These are phyloP conservation scores for Microascus cirrosus DNA, from an alignment of 2,329 filamentous ascomycete genomes.

Conservation along the genomic window DNA sequence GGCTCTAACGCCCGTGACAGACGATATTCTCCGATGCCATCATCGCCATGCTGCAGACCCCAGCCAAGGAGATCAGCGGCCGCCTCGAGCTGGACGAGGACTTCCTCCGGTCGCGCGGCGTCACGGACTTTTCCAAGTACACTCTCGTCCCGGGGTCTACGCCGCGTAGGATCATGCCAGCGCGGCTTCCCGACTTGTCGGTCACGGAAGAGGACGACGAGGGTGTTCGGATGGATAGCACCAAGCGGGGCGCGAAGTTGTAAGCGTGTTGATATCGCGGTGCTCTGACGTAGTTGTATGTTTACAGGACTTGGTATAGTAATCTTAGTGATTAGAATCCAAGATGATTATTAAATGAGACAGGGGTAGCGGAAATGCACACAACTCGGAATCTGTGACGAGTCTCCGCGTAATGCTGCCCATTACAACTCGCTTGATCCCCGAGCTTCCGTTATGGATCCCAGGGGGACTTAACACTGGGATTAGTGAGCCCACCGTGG, in stretches of 20 bases:
- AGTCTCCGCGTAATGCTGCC: too few relatives aligned
- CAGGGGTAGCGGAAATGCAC: too few relatives aligned
- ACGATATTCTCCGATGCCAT: slow-evolving; percentile 72
- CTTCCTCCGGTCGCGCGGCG: slow-evolving; percentile 54
- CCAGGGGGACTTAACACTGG: too few relatives aligned
- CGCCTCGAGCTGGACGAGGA: slow-evolving; percentile 68
- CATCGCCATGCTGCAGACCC: slow-evolving; percentile 55
- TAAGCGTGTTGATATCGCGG: slow-evolving; percentile 12
- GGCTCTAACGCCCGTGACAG: not conserved
- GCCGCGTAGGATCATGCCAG: slow-evolving; percentile 72
- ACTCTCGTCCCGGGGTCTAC: slow-evolving; percentile 49
- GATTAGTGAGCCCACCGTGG: too few relatives aligned
- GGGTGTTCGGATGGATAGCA: slow-evolving; percentile 59
- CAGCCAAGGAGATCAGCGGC: slow-evolving; percentile 55
- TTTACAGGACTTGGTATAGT: not conserved
- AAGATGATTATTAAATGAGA: too few relatives aligned
- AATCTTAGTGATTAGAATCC: too few relatives aligned
- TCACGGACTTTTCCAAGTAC: slow-evolving; percentile 65
- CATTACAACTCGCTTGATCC: too few relatives aligned
- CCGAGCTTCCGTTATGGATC: too few relatives aligned
- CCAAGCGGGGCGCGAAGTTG: slow-evolving; percentile 22
- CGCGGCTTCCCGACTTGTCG: slow-evolving; percentile 52
- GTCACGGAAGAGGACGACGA: slow-evolving; percentile 76
- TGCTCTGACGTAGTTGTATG: not conserved
- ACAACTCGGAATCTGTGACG: too few relatives aligned